Conservation (phyloP, 345 rosid genomes). For the Populus euphratica region DNA sequence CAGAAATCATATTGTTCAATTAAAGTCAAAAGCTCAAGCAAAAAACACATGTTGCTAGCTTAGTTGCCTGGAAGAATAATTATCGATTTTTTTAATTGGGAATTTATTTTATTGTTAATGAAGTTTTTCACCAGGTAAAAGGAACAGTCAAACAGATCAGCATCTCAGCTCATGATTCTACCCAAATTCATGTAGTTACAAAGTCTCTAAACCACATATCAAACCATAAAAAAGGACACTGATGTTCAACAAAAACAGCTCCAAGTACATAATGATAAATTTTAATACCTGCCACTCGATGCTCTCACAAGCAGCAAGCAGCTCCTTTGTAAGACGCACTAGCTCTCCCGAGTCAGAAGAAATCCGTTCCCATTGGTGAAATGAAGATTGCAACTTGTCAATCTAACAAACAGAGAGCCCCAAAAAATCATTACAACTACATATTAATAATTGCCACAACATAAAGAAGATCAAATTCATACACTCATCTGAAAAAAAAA, state of each 20-base stretch:
- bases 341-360: constrained; percentile 59
- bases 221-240: not conserved
- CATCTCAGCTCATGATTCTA: not conserved
- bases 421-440: not conserved
- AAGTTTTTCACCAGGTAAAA: not conserved
- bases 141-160: not conserved
- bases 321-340: constrained; percentile 59
- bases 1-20: not conserved
- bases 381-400: constrained; percentile 79
- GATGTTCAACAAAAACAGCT: not conserved
- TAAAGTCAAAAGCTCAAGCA: not conserved
- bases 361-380: constrained; percentile 83
- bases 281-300: constrained; percentile 87
- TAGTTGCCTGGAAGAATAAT: not conserved
- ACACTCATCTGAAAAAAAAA: not conserved
- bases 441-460: not conserved
- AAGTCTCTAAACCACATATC: not conserved
- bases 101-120: not conserved
- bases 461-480: not conserved
- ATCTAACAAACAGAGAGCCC: constrained; percentile 43
- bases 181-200: not conserved
- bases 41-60: not conserved
- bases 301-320: constrained; percentile 77
- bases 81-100: not conserved
- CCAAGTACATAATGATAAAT: not conserved